Evolutionary conservation across 106 monocot genomes (phyloP), one percentile per base, ranked within the genome.

Genomic region (Acanthochlamys bracteata): DNA sequence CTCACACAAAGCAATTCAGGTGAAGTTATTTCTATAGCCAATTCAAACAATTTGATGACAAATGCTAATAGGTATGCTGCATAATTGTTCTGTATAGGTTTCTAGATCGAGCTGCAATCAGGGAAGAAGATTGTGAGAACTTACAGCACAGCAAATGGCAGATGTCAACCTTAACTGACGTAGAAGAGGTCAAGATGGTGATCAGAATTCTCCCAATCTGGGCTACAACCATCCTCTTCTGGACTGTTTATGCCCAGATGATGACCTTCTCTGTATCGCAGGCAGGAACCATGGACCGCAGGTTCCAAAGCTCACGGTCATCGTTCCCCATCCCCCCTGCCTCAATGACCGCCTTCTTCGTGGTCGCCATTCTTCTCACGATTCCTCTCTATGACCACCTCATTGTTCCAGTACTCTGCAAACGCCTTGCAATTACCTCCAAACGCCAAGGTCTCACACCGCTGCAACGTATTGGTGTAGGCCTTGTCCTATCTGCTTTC

Each of bases 121-220:
- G 19, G 53, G 53, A 54, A 70, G 82, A 60, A 9, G 83, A 82
- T 6, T 16, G 53, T 54, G 16, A 54, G 27, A 42, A 20, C 25
- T 16, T 6, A 54, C 67, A 24, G 11, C 45, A 33, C 11, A 56
- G 69, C n/a, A 19, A 0, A 53, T 13, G 53, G 11, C 25, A 8
- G 27, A 17, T 26, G 14, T 19, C 73, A 79, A 63, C 55, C 24
- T 91, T 9, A 83, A 78, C 62, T 76, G 86, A 15, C 80, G 86
- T 65, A 86, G 90, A 91, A 76, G 86, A 91, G 73, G 90, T 91
- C 60, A 91, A 91, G 75, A 90, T 90, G 90, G 69, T 90, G 86
- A 70, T 83, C 42, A 69, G 90, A 46, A 57, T 90, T 39, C 77
- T 91, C 4, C 90, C 90, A 2, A 77, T 91, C 22, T 91, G 90